These are phyloP conservation scores for Fusarium begoniae DNA, from an alignment of 2,329 filamentous ascomycete species.

Conservation along the genomic window DNA sequence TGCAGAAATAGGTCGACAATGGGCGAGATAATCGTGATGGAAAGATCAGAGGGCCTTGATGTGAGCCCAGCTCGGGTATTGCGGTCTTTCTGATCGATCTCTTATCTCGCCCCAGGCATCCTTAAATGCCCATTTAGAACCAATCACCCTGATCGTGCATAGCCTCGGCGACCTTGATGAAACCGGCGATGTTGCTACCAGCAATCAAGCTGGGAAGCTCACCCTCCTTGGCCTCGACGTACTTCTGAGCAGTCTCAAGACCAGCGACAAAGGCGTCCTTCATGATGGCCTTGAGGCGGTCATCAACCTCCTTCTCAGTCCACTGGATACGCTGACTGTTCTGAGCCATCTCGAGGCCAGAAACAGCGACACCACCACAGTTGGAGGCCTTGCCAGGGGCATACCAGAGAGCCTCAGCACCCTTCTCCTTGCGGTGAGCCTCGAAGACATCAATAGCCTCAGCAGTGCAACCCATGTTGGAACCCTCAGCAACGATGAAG, in stretches of 20 bases:
- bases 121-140: conserved; percentile 58
- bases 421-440: conserved; percentile 75
- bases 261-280: conserved; percentile 91
- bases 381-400: conserved; percentile 97
- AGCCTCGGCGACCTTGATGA: conserved; percentile 92
- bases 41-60: conserved; percentile 25
- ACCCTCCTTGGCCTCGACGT: conserved; percentile 79
- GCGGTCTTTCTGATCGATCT: conserved; percentile 22
- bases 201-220: conserved; percentile 91
- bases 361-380: conserved; percentile 96
- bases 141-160: conserved; percentile 98
- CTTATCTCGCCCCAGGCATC: conserved; percentile 7
- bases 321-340: conserved; percentile 89
- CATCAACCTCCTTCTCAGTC: conserved; percentile 90
- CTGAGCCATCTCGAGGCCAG: conserved; percentile 98
- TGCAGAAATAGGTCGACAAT: conserved; percentile 13
- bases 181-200: conserved; percentile 96
- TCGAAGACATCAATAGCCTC: conserved; percentile 95
- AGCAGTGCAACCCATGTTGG: conserved; percentile 99
- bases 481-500: conserved; percentile 92
- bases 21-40: neutral
- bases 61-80: conserved; percentile 41
- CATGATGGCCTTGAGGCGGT: conserved; percentile 94
- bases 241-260: conserved; percentile 88
- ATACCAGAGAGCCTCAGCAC: conserved; percentile 84